phyloP scores from a whole-genome alignment of 495 filamentous ascomycete species.

The Hyaloscypha variabilis region DNA sequence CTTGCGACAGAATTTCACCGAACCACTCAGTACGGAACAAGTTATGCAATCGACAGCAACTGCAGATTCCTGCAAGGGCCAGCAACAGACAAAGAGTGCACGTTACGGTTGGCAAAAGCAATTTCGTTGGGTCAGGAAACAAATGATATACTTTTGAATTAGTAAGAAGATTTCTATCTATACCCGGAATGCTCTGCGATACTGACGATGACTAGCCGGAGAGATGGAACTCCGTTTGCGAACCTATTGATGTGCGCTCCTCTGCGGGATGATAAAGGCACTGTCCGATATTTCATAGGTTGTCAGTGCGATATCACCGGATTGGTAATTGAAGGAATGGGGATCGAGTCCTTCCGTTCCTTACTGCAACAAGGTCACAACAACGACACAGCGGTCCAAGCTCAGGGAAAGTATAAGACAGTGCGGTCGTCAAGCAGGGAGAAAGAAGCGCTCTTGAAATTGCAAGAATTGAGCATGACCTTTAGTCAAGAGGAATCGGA shows the following conservation, averaged over 20 bases:
- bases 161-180: neutral
- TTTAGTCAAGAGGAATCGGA: slow-evolving; percentile 59
- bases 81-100: slow-evolving; percentile 47
- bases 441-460: slow-evolving; percentile 43
- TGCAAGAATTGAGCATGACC: slow-evolving; percentile 59
- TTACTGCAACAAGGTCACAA: slow-evolving; percentile 37
- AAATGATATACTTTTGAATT: slow-evolving; percentile 19
- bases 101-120: slow-evolving; percentile 17
- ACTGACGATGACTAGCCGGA: slow-evolving; percentile 40
- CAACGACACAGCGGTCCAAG: neutral
- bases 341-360: slow-evolving; percentile 58
- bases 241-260: slow-evolving; percentile 67
- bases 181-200: slow-evolving; percentile 1
- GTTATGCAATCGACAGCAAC: slow-evolving; percentile 55
- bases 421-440: neutral
- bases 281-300: slow-evolving; percentile 62
- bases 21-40: slow-evolving; percentile 61
- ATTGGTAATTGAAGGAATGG: slow-evolving; percentile 57
- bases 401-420: neutral
- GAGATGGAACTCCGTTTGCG: slow-evolving; percentile 66
- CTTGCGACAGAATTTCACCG: slow-evolving; percentile 56
- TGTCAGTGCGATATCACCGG: slow-evolving; percentile 62
- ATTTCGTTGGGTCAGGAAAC: slow-evolving; percentile 14
- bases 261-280: slow-evolving; percentile 62
- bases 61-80: slow-evolving; percentile 67